These are phyloP conservation scores for Trypanosoma platydactyli DNA, from an alignment of 208 protist species.

Conservation along the genomic window DNA sequence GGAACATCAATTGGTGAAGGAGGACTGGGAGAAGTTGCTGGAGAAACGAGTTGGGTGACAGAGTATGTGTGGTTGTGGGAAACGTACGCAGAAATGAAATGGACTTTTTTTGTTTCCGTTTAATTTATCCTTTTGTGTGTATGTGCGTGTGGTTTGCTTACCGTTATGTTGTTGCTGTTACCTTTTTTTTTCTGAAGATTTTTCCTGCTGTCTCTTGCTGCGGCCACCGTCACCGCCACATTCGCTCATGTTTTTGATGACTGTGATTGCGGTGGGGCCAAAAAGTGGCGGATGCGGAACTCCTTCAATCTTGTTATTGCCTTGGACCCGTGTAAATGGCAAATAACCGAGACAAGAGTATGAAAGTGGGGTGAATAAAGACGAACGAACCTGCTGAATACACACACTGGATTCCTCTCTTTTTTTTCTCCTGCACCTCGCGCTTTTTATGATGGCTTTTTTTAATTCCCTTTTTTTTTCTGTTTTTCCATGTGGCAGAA, in stretches of 20 bases:
- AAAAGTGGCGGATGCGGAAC: no score
- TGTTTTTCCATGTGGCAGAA: no score
- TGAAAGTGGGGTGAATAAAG: no score
- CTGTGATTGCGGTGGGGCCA: no score
- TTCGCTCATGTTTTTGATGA: no score
- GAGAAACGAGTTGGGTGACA: constrained; percentile 11
- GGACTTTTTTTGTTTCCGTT: not conserved
- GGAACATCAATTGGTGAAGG: constrained; percentile 27
- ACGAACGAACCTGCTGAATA: no score
- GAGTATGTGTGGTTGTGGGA: not conserved
- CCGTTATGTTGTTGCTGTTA: not conserved
- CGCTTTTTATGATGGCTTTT: not conserved
- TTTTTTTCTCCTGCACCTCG: not conserved
- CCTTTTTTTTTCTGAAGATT: not conserved
- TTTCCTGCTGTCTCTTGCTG: not conserved
- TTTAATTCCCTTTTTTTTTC: no score
- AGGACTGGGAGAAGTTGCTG: constrained; percentile 45
- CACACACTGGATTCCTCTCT: not conserved
- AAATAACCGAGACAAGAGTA: no score
- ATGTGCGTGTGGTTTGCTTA: not conserved
- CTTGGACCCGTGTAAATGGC: no score
- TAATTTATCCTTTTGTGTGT: not conserved
- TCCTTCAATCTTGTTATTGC: no score
- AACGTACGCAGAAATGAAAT: not conserved
- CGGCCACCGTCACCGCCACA: no score